Conservation (phyloP, 108 stramenopile genomes). For the Schizochytrium sp. region DNA sequence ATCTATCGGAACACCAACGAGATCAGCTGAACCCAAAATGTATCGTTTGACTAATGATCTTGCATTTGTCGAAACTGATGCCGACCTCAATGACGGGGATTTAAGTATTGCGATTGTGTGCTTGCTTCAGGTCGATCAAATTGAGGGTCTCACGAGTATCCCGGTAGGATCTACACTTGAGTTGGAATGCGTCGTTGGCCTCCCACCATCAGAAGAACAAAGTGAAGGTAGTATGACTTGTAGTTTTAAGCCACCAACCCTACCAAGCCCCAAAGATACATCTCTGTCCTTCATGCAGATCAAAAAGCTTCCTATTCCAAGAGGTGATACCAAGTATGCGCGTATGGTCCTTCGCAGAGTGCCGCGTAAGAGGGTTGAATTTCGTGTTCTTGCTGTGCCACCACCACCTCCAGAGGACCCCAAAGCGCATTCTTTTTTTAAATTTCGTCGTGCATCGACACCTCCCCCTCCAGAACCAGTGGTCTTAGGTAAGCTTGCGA, state of each 20-base stretch:
- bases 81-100: slow-evolving; percentile 22
- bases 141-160: neutral
- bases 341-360: slow-evolving; percentile 38
- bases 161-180: neutral
- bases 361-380: slow-evolving; percentile 13
- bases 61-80: neutral
- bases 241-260: neutral
- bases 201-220: neutral
- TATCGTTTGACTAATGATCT: slow-evolving; percentile 24
- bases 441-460: neutral
- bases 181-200: neutral
- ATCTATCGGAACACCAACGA: neutral
- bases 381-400: neutral
- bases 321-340: neutral
- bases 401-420: neutral
- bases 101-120: neutral
- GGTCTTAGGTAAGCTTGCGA: neutral
- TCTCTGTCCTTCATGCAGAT: neutral
- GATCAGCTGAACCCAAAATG: neutral
- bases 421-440: neutral
- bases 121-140: neutral
- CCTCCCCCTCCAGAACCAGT: neutral
- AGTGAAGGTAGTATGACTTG: neutral
- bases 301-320: neutral
- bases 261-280: neutral